These are phyloP conservation scores for Xylariaceae sp. DNA, from an alignment of 2,329 filamentous ascomycete species.

Conservation along the genomic window DNA sequence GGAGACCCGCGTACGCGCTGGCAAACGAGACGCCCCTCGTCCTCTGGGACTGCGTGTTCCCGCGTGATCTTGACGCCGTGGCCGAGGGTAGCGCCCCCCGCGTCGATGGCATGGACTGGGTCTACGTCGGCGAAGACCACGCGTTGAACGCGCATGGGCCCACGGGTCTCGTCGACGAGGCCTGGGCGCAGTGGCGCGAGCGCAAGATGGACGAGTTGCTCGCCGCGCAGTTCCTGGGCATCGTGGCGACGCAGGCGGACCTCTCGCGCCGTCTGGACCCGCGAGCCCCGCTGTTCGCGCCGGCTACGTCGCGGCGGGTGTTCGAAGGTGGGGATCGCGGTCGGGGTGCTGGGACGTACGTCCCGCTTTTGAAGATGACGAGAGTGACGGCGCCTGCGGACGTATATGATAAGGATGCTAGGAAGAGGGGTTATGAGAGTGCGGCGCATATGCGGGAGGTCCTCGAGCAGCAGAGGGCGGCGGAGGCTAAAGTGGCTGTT, in stretches of 20 bases:
- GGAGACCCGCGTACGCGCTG: conserved; percentile 84
- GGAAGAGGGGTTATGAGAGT: conserved; percentile 51
- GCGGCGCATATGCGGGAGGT: conserved; percentile 41
- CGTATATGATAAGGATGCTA: conserved; percentile 57
- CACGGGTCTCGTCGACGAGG: conserved; percentile 61
- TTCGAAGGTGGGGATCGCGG: conserved; percentile 53
- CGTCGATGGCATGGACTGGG: conserved; percentile 65
- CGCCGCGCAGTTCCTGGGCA: conserved; percentile 65
- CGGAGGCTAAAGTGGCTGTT: conserved; percentile 32
- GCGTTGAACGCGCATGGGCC: conserved; percentile 57
- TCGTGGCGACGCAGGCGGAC: conserved; percentile 41
- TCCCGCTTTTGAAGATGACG: conserved; percentile 48
- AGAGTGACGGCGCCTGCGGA: conserved; percentile 46
- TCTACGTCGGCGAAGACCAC: conserved; percentile 66
- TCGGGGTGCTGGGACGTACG: conserved; percentile 47
- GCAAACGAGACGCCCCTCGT: conserved; percentile 85
- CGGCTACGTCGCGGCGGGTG: conserved; percentile 31
- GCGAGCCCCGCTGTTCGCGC: conserved; percentile 14
- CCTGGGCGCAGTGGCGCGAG: conserved; percentile 80
- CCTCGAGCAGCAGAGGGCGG: conserved; percentile 20
- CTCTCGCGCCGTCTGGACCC: conserved; percentile 18
- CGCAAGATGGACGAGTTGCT: conserved; percentile 88
- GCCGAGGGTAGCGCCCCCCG: conserved; percentile 5
- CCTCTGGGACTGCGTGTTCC: conserved; percentile 93
- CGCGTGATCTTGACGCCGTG: conserved; percentile 38